Evolutionary conservation across 106 monocot species (phyloP).

Genomic region (Dendrobium huoshanense): DNA sequence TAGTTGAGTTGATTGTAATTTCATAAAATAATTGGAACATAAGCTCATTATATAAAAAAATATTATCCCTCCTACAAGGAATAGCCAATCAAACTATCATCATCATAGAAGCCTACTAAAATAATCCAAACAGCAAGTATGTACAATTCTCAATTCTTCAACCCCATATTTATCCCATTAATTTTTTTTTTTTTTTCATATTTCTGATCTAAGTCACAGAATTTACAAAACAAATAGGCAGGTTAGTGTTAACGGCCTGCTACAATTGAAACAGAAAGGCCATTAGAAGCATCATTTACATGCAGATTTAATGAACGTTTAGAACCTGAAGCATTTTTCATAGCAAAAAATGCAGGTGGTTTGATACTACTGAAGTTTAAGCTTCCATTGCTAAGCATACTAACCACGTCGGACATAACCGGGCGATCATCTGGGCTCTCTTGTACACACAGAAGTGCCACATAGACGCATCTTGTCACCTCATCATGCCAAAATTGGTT

Average conservation of each 20-base stretch:
- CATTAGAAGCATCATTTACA: not conserved
- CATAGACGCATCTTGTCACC: slow-evolving; percentile 24
- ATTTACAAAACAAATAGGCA: no score
- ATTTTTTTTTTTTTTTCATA: no score
- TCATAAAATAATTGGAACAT: no score
- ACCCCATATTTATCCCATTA: no score
- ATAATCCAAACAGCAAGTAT: no score
- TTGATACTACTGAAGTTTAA: not conserved
- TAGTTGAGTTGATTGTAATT: no score
- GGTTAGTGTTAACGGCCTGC: not conserved
- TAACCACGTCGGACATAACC: slow-evolving; percentile 21
- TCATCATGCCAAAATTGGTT: not conserved
- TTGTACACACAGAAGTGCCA: slow-evolving; percentile 38
- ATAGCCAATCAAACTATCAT: no score
- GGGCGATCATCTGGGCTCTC: slow-evolving; percentile 33
- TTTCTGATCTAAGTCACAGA: no score
- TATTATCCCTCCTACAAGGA: no score
- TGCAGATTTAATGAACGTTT: not conserved
- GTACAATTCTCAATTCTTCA: no score
- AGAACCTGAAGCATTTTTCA: not conserved
- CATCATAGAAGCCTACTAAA: no score
- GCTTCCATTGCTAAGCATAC: not conserved
- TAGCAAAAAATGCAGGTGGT: not conserved
- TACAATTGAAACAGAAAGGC: not conserved
- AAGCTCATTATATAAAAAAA: no score